Percentiles rank a stretch among this genome's conserved stretches.
phyloP scores from a whole-genome alignment of 257 asterid species.

The Solanum lycopersicoides region DNA sequence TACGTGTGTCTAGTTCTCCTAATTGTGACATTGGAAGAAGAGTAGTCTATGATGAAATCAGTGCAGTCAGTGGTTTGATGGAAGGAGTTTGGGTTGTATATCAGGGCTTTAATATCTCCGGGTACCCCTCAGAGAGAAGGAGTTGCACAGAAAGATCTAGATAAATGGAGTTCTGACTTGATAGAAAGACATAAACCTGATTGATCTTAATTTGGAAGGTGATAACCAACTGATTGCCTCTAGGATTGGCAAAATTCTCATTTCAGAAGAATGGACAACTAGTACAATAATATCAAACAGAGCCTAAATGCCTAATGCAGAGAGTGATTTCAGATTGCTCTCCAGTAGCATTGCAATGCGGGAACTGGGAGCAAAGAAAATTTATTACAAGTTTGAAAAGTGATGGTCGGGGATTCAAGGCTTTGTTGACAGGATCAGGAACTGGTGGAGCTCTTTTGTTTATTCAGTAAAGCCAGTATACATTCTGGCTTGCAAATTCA shows the following conservation, averaged over 20 bases:
- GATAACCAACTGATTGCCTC: neutral
- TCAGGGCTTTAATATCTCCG: neutral
- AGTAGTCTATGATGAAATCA: neutral
- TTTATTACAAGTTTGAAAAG: neutral
- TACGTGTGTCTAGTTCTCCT: neutral
- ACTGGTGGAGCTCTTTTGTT: neutral
- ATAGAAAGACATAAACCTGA: neutral
- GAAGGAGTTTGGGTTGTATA: neutral
- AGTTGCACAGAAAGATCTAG: neutral
- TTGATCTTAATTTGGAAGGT: neutral
- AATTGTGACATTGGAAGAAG: neutral
- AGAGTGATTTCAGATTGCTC: neutral
- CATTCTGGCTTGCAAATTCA: neutral
- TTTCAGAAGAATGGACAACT: neutral
- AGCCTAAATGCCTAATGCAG: neutral
- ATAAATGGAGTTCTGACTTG: neutral
- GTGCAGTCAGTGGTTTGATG: neutral
- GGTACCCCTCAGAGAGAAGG: neutral
- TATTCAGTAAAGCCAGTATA: neutral
- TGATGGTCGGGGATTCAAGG: neutral
- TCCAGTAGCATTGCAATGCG: neutral
- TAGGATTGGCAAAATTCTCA: neutral
- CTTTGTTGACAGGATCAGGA: neutral
- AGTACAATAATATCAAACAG: neutral
- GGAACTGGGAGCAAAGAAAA: neutral